Base-by-base conservation (phyloP, 257 asterid genomes). In the Nyctanthes arbortristis region DNA sequence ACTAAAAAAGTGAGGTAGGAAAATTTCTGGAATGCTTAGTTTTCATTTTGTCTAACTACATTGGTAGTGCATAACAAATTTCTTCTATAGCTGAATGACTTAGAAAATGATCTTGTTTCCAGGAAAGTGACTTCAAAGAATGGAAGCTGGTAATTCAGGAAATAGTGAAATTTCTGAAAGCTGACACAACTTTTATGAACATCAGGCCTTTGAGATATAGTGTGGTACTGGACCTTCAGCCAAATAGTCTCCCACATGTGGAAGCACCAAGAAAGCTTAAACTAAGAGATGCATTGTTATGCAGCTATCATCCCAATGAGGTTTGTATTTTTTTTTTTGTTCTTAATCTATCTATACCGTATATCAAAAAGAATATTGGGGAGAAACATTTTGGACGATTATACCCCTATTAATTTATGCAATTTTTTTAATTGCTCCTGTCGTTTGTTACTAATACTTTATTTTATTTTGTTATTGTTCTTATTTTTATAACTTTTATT, bases 101-200 rank as follows among this genome's bases (percentile, higher is more conserved):
- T 66, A 16, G 60, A 22, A 49, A 28, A 61, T 78, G 79, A 25
- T 78, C 73, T 77, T 85, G 68, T 83, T 77, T 85, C 79, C 97
- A 93, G 96, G 99, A 93, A 69, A 88, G 88, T 68, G 99, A 93
- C 78, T 93, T 87, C 75, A 93, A 81, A 85, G 99, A 93, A 71
- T 93, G 99, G 99, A 93, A 93, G 89, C 85, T 93, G 78, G 96
- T 91, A 80, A 85, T 91, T 81, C 96, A 93, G 81, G 99, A 93
- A 80, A 91, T 91, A 72, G 96, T 81, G 74, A 89, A 87, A 82
- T 93, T 93, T 87, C 92, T 91, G 75, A 93, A 91, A 86, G 97
- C 89, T 77, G 97, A 93, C 85, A 82, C 99, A 61, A 81, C 90
- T 86, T 93, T 93, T 84, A 85, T 93, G 96, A 91, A 93, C 76